Evolutionary conservation across 139 green algal species (phyloP), one percentile per base, ranked within the genome.

Genomic region (Spirogloea muscicola): DNA sequence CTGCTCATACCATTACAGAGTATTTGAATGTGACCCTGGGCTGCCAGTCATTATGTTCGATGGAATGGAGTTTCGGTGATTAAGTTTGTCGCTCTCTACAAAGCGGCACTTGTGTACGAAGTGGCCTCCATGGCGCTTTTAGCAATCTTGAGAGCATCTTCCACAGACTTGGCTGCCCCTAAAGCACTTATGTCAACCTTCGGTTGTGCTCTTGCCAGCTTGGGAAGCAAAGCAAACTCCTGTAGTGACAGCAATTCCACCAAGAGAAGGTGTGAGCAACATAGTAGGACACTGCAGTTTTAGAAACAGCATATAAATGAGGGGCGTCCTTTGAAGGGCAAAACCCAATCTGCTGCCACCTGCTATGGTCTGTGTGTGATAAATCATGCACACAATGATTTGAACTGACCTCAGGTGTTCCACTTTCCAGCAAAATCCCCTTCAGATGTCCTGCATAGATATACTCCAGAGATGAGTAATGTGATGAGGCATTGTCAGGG

Each of bases 341-440:
- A 58, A 58, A 16, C 57, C 13, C 13, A 46, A n/a, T 16, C 13
- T 65, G 13, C 13, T 13, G 13, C 16, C 16, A 65, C 16, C 13
- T 16, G 13, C 16, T 13, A 58, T 36, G 29, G 13, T 41, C 13
- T n/a, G 13, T 65, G 13, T 65, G 57, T 18, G 13, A 16, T 18
- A 13, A 13, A 39, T 16, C 13, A 36, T 65, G 13, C 21, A 64
- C 16, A 13, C 25, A 21, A 71, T 18, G 18, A n/a, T 29, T 61
- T 18, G 13, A 6, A 69, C 31, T 25, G 16, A 73, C 88, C 29
- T 96, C 90, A 2, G 61, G 52, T 7, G n/a, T 67, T 31, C 87
- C 87, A 5, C 85, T 74, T 80, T 96, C 91, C 78, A 94, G 59
- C 58, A 95, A 96, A 6, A 84, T 88, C 2, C 91, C 91, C 18